Conservation (phyloP, 768 basidiomycete genomes). For the Lentinula aciculospora region DNA sequence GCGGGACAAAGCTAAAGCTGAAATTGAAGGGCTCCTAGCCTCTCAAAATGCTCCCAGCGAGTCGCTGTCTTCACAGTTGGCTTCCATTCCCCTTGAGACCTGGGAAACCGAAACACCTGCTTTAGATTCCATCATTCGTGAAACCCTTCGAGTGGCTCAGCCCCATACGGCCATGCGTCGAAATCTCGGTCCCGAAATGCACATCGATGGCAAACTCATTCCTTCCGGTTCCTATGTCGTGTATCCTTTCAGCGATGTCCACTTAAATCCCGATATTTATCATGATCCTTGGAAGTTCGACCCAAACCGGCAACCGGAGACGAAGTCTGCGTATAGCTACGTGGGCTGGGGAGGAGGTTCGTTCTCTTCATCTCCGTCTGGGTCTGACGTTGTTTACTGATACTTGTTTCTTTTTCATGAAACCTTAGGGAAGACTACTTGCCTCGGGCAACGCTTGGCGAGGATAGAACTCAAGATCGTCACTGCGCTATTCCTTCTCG, state of each 20-base stretch:
- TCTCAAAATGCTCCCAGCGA: conserved; percentile 17
- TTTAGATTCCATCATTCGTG: conserved; percentile 67
- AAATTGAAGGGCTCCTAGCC: conserved; percentile 52
- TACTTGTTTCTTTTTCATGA: conserved; percentile 8
- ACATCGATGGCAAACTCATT: conserved; percentile 63
- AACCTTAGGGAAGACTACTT: conserved; percentile 55
- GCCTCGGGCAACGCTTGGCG: conserved; percentile 71
- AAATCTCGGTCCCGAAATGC: conserved; percentile 66
- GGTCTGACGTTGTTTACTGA: conserved; percentile 2
- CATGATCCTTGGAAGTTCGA: conserved; percentile 77
- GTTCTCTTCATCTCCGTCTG: conserved; percentile 20
- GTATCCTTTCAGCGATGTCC: conserved; percentile 77
- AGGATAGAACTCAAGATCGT: conserved; percentile 71
- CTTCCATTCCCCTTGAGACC: conserved; percentile 56
- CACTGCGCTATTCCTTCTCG: conserved; percentile 60
- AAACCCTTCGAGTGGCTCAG: conserved; percentile 75
- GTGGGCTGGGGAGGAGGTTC: conserved; percentile 80
- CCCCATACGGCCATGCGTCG: conserved; percentile 79
- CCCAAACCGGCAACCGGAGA: conserved; percentile 39
- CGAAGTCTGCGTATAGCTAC: conserved; percentile 48
- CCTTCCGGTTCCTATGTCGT: conserved; percentile 72
- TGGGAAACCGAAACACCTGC: conserved; percentile 71
- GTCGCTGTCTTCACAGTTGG: conserved; percentile 40
- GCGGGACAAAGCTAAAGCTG: conserved; percentile 52
- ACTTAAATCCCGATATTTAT: conserved; percentile 67